These are phyloP conservation scores for Metarhizium robertsii DNA, from an alignment of 2,329 filamentous ascomycete genomes.

Conservation along the genomic window DNA sequence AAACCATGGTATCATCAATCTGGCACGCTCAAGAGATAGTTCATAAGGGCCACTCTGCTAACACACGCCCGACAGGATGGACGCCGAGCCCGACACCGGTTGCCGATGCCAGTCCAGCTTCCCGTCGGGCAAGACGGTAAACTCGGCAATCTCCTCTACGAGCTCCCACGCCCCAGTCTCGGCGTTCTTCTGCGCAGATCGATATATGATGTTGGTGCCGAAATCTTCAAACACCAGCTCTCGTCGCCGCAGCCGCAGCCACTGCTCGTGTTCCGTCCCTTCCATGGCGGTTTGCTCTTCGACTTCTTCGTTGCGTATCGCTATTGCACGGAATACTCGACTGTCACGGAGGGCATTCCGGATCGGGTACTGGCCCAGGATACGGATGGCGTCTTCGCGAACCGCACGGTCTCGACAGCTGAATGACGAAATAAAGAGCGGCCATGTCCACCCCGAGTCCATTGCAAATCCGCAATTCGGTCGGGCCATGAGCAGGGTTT, in stretches of 20 bases:
- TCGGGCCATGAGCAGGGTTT: slow-evolving; percentile 25
- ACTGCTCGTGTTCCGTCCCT: slow-evolving; percentile 25
- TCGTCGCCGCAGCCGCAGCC: slow-evolving; percentile 26
- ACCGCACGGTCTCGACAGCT: slow-evolving; percentile 29
- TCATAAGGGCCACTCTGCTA: background rate
- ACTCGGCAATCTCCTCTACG: slow-evolving; percentile 27
- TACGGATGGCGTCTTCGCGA: slow-evolving; percentile 28
- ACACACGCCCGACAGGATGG: slow-evolving; percentile 20
- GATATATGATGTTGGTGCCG: slow-evolving; percentile 26
- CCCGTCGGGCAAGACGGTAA: slow-evolving; percentile 20
- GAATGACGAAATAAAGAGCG: slow-evolving; percentile 31
- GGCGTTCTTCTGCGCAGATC: slow-evolving; percentile 22
- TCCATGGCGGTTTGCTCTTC: slow-evolving; percentile 23
- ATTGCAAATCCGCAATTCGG: slow-evolving; percentile 32
- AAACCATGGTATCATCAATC: no score
- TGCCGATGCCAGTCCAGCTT: slow-evolving; percentile 24
- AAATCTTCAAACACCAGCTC: slow-evolving; percentile 30
- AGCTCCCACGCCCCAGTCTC: slow-evolving; percentile 25
- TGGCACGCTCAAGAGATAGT: background rate
- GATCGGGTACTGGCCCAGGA: slow-evolving; percentile 30
- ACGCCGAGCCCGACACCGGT: slow-evolving; percentile 24
- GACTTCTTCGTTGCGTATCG: slow-evolving; percentile 25
- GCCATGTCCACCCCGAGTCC: slow-evolving; percentile 37
- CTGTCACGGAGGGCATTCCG: slow-evolving; percentile 35
- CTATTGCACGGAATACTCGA: slow-evolving; percentile 29